Percentiles rank a stretch among this genome's conserved stretches.
phyloP scores from a whole-genome alignment of 192 early-diverging fungal genomes.

The Allomyces macrogynus region DNA sequence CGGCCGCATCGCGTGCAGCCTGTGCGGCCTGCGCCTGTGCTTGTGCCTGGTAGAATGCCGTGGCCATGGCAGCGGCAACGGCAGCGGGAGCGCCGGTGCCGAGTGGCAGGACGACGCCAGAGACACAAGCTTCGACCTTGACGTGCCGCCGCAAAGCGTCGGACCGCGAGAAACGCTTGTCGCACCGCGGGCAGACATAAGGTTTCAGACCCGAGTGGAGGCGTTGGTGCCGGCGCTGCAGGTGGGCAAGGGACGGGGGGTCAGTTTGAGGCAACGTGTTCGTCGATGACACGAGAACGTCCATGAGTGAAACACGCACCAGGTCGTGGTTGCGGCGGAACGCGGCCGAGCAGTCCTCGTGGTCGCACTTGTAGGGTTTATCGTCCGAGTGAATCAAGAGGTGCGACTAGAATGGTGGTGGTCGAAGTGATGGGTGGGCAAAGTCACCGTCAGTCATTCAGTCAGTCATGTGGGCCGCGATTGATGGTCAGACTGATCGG shows the following conservation, averaged over 20 bases:
- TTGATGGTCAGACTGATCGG: too few relatives aligned
- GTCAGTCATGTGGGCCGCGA: too few relatives aligned
- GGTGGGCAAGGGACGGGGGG: too few relatives aligned
- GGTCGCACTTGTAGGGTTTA: background rate
- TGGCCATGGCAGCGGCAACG: background rate
- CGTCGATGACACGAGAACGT: too few relatives aligned
- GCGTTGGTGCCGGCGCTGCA: constrained; percentile 27
- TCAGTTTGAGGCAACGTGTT: too few relatives aligned
- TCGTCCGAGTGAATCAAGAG: background rate
- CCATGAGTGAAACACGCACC: background rate
- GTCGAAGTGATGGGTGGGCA: too few relatives aligned
- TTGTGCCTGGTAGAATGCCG: background rate
- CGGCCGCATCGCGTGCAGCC: background rate
- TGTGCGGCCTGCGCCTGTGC: background rate
- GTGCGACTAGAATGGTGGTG: background rate
- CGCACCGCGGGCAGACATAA: constrained; percentile 44
- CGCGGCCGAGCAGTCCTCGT: background rate
- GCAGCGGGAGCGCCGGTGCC: background rate
- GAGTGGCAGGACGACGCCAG: background rate
- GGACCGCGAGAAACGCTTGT: constrained; percentile 47
- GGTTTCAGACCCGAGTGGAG: constrained; percentile 45
- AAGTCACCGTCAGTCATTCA: too few relatives aligned
- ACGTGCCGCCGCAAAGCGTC: constrained; percentile 56
- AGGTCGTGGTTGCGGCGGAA: background rate
- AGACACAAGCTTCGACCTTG: constrained; percentile 19